These are phyloP conservation scores for Daldinia eschscholtzii DNA, from an alignment of 2,329 filamentous ascomycete genomes.

Conservation along the genomic window DNA sequence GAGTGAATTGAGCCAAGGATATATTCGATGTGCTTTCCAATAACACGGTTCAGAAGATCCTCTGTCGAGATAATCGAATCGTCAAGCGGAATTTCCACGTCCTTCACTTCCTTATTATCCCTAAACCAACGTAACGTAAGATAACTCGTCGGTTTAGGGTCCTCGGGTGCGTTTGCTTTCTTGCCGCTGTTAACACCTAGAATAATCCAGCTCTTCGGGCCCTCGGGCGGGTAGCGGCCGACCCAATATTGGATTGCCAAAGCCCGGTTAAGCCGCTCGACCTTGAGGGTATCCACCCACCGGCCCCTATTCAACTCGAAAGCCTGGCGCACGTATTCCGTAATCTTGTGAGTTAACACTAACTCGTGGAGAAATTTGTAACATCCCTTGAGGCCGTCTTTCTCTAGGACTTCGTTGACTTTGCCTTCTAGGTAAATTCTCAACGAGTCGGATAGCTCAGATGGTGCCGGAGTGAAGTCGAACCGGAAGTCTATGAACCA, in stretches of 20 bases:
- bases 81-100: slow-evolving; percentile 76
- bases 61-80: slow-evolving; percentile 78
- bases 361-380: slow-evolving; percentile 91
- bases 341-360: slow-evolving; percentile 90
- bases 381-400: slow-evolving; percentile 80
- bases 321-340: slow-evolving; percentile 83
- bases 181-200: slow-evolving; percentile 81
- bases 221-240: slow-evolving; percentile 66
- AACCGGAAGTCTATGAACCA: slow-evolving; percentile 96
- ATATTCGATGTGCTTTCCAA: slow-evolving; percentile 79
- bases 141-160: slow-evolving; percentile 63
- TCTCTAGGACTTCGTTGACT: slow-evolving; percentile 77
- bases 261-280: slow-evolving; percentile 84
- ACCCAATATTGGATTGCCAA: slow-evolving; percentile 94
- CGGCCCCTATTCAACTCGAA: slow-evolving; percentile 73
- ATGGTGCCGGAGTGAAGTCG: slow-evolving; percentile 78
- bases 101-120: slow-evolving; percentile 79
- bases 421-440: slow-evolving; percentile 75
- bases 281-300: slow-evolving; percentile 82
- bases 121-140: slow-evolving; percentile 85
- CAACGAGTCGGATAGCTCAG: slow-evolving; percentile 71
- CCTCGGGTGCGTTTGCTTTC: slow-evolving; percentile 56
- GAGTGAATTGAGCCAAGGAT: slow-evolving; percentile 76
- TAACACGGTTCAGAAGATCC: slow-evolving; percentile 76
- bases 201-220: slow-evolving; percentile 90